A percentile compares a stretch with the other conserved stretches of the same genome.
Evolutionary conservation across 306 rosid genomes (phyloP).

Genomic region (Medicago arabica): DNA sequence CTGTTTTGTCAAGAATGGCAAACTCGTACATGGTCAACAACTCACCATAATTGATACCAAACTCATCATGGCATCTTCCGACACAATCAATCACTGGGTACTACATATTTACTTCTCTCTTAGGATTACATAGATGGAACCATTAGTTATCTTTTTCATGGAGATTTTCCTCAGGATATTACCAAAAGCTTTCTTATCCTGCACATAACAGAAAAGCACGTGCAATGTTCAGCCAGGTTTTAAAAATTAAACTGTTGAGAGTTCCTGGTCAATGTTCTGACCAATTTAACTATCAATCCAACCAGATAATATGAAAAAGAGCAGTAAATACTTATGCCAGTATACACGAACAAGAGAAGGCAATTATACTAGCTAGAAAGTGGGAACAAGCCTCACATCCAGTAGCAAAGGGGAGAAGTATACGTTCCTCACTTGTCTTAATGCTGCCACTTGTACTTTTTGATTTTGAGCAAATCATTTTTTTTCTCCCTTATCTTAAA

Average conservation of each 20-base stretch:
- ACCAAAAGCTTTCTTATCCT: conserved; percentile 92
- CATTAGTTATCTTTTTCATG: too few relatives aligned
- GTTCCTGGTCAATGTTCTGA: not conserved
- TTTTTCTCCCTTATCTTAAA: not conserved
- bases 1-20: not conserved
- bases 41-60: not conserved
- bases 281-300: conserved; percentile 1
- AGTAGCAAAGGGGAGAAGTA: not conserved
- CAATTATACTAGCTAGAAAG: not conserved
- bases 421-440: conserved; percentile 16
- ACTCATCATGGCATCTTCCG: conserved; percentile 8
- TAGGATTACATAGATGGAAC: too few relatives aligned
- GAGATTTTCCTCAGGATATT: too few relatives aligned
- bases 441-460: conserved; percentile 7
- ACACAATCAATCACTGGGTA: not conserved
- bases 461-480: conserved; percentile 17
- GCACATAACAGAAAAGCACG: conserved; percentile 44
- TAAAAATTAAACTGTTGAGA: conserved; percentile 2
- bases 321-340: conserved; percentile 21
- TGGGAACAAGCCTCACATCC: conserved; percentile 4
- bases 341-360: not conserved
- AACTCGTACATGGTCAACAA: conserved; percentile 15
- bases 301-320: conserved; percentile 17
- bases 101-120: too few relatives aligned
- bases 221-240: conserved; percentile 7